A percentile compares a stretch with the other conserved stretches of the same genome.
These are phyloP conservation scores for Spathaspora boniae DNA, from an alignment of 805 yeast genomes.

Conservation along the genomic window DNA sequence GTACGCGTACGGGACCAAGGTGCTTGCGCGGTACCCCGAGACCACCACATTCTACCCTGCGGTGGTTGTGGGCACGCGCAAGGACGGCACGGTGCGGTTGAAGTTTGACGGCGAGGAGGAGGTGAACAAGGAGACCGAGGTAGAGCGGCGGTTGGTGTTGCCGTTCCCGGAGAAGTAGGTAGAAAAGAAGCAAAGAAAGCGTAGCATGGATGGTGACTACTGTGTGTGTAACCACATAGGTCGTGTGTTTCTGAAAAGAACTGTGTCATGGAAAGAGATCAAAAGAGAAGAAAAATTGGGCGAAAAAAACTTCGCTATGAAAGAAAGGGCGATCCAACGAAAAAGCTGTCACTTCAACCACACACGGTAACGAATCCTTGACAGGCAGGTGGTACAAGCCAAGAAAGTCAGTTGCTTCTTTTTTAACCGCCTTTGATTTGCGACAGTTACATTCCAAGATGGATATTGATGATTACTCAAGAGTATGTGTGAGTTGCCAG, in stretches of 20 bases:
- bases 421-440: too few species aligned
- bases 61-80: conserved; percentile 72
- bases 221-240: background rate
- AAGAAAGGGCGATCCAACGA: too few species aligned
- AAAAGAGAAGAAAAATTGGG: too few species aligned
- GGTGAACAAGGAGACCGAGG: conserved; percentile 91
- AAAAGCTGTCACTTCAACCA: too few species aligned
- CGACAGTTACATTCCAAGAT: too few species aligned
- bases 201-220: background rate
- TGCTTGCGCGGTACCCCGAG: conserved; percentile 92
- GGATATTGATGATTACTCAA: conserved; percentile 62
- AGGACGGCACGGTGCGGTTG: conserved; percentile 74
- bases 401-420: too few species aligned
- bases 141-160: conserved; percentile 76
- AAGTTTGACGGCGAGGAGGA: conserved; percentile 97
- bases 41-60: conserved; percentile 97
- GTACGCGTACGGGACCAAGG: conserved; percentile 75
- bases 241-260: too few species aligned
- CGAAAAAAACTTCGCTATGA: too few species aligned
- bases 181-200: conserved; percentile 1
- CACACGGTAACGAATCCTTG: too few species aligned
- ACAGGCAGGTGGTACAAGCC: too few species aligned
- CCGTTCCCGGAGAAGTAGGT: conserved; percentile 52
- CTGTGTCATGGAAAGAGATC: too few species aligned
- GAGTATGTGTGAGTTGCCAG: too few species aligned